phyloP scores from a whole-genome alignment of 1,284 basidiomycete species.

The Heterobasidion parviporum region DNA sequence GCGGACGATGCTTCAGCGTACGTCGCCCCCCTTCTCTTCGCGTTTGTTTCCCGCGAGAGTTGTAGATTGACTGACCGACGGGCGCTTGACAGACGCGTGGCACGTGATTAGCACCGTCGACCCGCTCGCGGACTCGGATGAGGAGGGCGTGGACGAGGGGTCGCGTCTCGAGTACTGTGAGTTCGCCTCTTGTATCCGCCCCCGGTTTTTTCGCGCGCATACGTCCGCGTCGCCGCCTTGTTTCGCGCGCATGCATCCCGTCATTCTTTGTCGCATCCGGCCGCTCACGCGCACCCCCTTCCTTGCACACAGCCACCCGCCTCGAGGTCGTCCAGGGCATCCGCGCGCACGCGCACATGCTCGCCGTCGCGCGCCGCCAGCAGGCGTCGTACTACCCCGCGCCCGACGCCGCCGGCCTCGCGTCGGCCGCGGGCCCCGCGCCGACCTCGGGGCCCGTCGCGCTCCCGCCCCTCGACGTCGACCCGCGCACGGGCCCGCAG shows the following conservation, averaged over 20 bases:
- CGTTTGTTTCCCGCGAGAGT: too few species aligned
- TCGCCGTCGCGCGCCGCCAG: too few species aligned
- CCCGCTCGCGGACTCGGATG: constrained; percentile 47
- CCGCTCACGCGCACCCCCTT: neutral
- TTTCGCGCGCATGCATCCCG: too few species aligned
- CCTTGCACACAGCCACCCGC: neutral
- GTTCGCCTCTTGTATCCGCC: constrained; percentile 11
- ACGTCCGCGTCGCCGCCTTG: too few species aligned
- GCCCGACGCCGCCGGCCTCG: too few species aligned
- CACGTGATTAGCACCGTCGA: constrained; percentile 43
- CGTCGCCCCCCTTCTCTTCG: too few species aligned
- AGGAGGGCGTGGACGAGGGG: constrained; percentile 46
- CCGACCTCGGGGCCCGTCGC: too few species aligned
- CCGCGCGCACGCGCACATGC: neutral
- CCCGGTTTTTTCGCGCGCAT: neutral
- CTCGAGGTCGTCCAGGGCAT: neutral
- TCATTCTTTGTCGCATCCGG: too few species aligned
- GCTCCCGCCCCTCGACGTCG: neutral
- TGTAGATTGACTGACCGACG: too few species aligned
- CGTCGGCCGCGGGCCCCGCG: too few species aligned
- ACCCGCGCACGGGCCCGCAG: neutral
- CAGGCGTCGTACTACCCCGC: too few species aligned
- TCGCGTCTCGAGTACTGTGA: constrained; percentile 46
- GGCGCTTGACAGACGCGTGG: constrained; percentile 54
- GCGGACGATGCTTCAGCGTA: constrained; percentile 45